Conservation (phyloP, 441 rosid genomes). For the Manihot esculenta region DNA sequence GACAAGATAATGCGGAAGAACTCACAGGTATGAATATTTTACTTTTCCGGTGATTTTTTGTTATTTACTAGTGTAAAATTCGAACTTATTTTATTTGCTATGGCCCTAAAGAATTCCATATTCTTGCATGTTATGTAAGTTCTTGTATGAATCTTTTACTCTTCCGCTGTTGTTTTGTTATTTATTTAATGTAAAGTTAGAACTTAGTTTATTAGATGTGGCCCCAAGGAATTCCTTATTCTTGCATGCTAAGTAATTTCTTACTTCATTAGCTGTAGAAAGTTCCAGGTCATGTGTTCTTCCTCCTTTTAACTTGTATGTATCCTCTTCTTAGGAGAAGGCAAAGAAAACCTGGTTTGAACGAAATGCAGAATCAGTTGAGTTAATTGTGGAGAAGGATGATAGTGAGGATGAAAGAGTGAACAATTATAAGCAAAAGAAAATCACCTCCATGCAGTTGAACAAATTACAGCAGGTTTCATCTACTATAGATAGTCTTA, state of each 20-base stretch:
- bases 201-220: neutral
- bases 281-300: slow-evolving; percentile 4
- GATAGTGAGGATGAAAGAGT: slow-evolving; percentile 92
- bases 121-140: neutral
- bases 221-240: neutral
- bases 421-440: slow-evolving; percentile 60
- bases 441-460: slow-evolving; percentile 55
- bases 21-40: slow-evolving; percentile 60
- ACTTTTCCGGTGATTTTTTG: neutral
- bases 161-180: neutral
- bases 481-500: neutral
- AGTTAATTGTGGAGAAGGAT: slow-evolving; percentile 60
- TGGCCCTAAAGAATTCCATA: neutral
- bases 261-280: neutral
- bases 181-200: no score
- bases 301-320: slow-evolving; percentile 12
- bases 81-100: neutral
- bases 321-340: slow-evolving; percentile 55
- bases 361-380: slow-evolving; percentile 74
- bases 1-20: slow-evolving; percentile 74
- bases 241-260: neutral
- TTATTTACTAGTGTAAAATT: neutral
- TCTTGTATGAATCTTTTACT: neutral
- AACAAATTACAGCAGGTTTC: slow-evolving; percentile 70
- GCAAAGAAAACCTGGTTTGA: slow-evolving; percentile 82